These are phyloP conservation scores for Sideroxylon spinosum DNA, from an alignment of 179 eudicot genomes.

Conservation along the genomic window DNA sequence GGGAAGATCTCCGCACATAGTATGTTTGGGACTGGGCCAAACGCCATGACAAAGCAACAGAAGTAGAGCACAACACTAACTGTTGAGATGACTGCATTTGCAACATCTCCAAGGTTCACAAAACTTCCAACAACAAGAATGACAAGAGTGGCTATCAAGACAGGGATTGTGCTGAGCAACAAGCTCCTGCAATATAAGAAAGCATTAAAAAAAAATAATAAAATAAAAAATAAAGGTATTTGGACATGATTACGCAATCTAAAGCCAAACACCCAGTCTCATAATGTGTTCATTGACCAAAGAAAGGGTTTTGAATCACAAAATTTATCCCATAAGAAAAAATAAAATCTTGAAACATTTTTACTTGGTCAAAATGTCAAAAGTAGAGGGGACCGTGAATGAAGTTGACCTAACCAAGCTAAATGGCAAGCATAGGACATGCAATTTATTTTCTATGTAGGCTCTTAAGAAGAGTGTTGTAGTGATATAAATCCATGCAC, in stretches of 20 bases:
- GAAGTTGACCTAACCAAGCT: neutral
- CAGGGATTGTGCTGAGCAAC: conserved; percentile 61
- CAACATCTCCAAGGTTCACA: conserved; percentile 39
- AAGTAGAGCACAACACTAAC: conserved; percentile 62
- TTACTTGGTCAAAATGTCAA: conserved; percentile 28
- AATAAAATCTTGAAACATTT: neutral
- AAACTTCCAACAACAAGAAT: conserved; percentile 47
- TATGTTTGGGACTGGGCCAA: conserved; percentile 82
- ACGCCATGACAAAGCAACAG: conserved; percentile 71
- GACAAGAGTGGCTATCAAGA: conserved; percentile 44
- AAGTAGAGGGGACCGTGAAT: conserved; percentile 13
- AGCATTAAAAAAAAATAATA: neutral
- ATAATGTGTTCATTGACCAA: neutral
- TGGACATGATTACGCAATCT: neutral
- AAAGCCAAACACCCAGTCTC: neutral
- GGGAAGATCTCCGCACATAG: conserved; percentile 83
- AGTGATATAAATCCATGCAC: too few relatives aligned
- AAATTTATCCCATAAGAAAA: too few relatives aligned
- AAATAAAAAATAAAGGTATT: neutral
- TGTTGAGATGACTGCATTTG: conserved; percentile 54
- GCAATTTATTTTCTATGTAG: too few relatives aligned
- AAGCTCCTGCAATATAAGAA: conserved; percentile 46
- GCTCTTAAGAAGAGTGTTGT: too few relatives aligned
- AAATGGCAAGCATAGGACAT: too few relatives aligned
- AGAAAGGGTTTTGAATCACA: too few relatives aligned